phyloP scores from a whole-genome alignment of 805 yeast species.

The Komagataella pseudopastoris region DNA sequence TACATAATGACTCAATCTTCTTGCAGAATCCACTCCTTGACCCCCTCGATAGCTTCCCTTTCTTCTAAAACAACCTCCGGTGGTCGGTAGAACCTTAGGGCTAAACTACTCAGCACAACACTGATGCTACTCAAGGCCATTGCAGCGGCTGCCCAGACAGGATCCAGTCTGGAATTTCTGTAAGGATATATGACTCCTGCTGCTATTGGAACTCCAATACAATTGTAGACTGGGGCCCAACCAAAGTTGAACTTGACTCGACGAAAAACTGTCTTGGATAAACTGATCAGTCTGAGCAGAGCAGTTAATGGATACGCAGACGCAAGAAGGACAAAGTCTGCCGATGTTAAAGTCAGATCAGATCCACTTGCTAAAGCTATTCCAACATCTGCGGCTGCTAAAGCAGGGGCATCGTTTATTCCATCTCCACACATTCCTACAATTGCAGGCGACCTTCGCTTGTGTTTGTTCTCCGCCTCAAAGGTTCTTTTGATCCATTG shows the following conservation, averaged over 20 bases:
- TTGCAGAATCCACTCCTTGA: not conserved
- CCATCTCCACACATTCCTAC: conserved; percentile 83
- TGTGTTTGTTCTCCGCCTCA: conserved; percentile 8
- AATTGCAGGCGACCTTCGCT: conserved; percentile 12
- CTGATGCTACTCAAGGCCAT: conserved; percentile 50
- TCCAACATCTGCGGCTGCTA: conserved; percentile 66
- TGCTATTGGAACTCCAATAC: conserved; percentile 47
- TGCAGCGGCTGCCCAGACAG: conserved; percentile 58
- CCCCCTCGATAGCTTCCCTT: not conserved
- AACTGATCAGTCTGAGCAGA: conserved; percentile 38
- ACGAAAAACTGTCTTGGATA: conserved; percentile 33
- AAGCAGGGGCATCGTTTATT: conserved; percentile 72
- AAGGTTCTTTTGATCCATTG: conserved; percentile 37
- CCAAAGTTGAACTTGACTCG: conserved; percentile 44
- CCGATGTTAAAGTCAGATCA: conserved; percentile 61
- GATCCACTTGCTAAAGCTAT: conserved; percentile 67
- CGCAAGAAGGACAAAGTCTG: conserved; percentile 56
- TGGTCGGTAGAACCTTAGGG: conserved; percentile 33
- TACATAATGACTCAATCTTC: not conserved
- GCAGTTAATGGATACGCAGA: conserved; percentile 36
- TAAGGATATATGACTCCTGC: conserved; percentile 56
- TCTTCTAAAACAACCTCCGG: conserved; percentile 6
- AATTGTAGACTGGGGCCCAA: conserved; percentile 46
- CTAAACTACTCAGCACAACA: conserved; percentile 43
- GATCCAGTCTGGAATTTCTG: conserved; percentile 36